Conservation (phyloP, 768 basidiomycete species). For the Mycena polygramma region DNA sequence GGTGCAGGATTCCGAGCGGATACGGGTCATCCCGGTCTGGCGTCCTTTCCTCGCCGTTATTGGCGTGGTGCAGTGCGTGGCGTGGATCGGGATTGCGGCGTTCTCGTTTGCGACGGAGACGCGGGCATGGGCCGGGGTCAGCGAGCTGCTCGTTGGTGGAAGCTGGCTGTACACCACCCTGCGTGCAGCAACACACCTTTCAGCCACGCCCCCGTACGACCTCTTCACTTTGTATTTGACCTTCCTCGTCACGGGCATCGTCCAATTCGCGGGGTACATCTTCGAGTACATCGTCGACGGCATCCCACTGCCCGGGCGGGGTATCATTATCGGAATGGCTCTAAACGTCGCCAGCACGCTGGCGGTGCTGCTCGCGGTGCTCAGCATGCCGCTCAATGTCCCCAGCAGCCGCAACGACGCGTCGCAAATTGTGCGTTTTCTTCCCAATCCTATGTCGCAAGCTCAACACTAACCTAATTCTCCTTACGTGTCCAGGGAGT, state of each 20-base stretch:
- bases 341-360: slow-evolving; percentile 52
- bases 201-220: slow-evolving; percentile 72
- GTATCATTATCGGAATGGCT: slow-evolving; percentile 43
- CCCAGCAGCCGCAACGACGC: slow-evolving; percentile 49
- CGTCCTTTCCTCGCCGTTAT: slow-evolving; percentile 68
- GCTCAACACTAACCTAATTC: slow-evolving; percentile 29
- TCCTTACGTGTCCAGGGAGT: slow-evolving; percentile 40
- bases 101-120: slow-evolving; percentile 59
- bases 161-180: slow-evolving; percentile 79
- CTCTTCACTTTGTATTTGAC: slow-evolving; percentile 70
- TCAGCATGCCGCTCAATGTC: slow-evolving; percentile 19
- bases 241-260: slow-evolving; percentile 57
- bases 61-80: slow-evolving; percentile 67
- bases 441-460: slow-evolving; percentile 19
- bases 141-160: slow-evolving; percentile 61
- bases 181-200: slow-evolving; percentile 66
- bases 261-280: slow-evolving; percentile 66
- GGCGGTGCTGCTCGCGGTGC: slow-evolving; percentile 48
- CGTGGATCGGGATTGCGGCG: slow-evolving; percentile 71
- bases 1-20: slow-evolving; percentile 24
- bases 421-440: slow-evolving; percentile 65
- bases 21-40: slow-evolving; percentile 66
- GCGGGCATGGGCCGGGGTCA: slow-evolving; percentile 50
- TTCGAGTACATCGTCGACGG: slow-evolving; percentile 59
- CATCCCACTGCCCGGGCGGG: slow-evolving; percentile 53